These are phyloP conservation scores for Suhomyces bokatorum DNA, from an alignment of 1,139 yeast species.

Conservation along the genomic window DNA sequence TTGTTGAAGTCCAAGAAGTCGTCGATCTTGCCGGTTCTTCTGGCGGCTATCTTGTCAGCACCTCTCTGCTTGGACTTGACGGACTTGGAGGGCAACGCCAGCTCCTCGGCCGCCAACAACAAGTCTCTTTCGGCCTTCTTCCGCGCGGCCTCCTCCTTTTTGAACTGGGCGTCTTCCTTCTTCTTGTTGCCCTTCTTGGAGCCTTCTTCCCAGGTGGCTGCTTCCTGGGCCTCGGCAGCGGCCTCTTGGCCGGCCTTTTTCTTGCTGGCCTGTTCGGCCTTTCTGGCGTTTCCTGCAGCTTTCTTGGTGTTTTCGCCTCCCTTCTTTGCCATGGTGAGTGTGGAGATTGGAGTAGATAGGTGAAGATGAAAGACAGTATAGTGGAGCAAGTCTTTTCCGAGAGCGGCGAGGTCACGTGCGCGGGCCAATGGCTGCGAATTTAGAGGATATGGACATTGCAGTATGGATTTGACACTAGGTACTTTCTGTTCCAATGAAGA, in stretches of 20 bases:
- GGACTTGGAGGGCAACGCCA: constrained; percentile 60
- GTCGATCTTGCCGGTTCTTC: constrained; percentile 64
- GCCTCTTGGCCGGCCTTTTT: constrained; percentile 60
- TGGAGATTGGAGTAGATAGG: neutral
- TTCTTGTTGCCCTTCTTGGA: constrained; percentile 69
- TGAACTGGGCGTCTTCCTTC: constrained; percentile 62
- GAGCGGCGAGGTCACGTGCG: neutral
- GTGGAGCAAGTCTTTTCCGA: neutral
- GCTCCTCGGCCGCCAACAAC: constrained; percentile 63
- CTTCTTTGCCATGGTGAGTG: constrained; percentile 55
- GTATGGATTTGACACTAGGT: too few relatives aligned
- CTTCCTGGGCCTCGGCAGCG: constrained; percentile 55
- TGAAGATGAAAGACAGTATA: too few relatives aligned
- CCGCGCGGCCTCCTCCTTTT: constrained; percentile 62
- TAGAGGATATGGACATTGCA: too few relatives aligned
- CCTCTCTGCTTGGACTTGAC: constrained; percentile 59
- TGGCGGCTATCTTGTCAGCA: constrained; percentile 67
- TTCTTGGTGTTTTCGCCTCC: constrained; percentile 59
- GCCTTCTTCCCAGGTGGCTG: constrained; percentile 70
- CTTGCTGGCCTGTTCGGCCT: constrained; percentile 66
- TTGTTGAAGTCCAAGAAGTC: constrained; percentile 55
- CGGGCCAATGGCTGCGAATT: too few relatives aligned
- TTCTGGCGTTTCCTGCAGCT: constrained; percentile 70
- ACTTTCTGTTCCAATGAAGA: too few relatives aligned
- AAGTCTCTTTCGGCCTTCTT: constrained; percentile 67